These are phyloP conservation scores for Pseudognaphalium luteoalbum DNA, from an alignment of 129 eudicot species.

Conservation along the genomic window DNA sequence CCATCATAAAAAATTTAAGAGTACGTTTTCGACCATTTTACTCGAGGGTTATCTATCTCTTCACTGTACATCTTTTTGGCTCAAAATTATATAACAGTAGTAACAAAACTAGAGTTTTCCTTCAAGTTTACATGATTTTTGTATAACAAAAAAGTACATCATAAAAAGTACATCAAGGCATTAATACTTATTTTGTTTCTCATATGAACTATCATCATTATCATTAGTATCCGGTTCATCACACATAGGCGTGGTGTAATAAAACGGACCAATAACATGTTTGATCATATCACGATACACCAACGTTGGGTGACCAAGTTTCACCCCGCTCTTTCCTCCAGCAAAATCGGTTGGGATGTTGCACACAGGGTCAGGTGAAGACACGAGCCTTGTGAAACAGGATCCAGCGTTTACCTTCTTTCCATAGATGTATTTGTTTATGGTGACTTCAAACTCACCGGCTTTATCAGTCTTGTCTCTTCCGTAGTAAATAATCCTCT, in stretches of 20 bases:
- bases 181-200: constrained; percentile 32
- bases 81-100: neutral
- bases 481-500: constrained; percentile 59
- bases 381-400: constrained; percentile 77
- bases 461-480: constrained; percentile 71
- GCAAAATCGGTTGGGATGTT: constrained; percentile 66
- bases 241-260: constrained; percentile 88
- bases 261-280: constrained; percentile 56
- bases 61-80: neutral
- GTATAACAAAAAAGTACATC: constrained; percentile 10
- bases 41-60: neutral
- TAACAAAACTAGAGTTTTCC: neutral
- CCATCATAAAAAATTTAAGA: neutral
- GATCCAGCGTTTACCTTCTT: constrained; percentile 52
- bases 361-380: constrained; percentile 79
- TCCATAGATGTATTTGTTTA: constrained; percentile 47
- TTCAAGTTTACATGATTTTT: neutral
- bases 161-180: neutral
- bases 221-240: constrained; percentile 59
- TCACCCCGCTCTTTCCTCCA: constrained; percentile 72
- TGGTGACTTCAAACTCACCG: constrained; percentile 55
- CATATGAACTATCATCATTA: constrained; percentile 28
- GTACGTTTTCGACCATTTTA: neutral
- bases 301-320: constrained; percentile 63
- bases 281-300: constrained; percentile 65